phyloP scores from a whole-genome alignment of 345 rosid species.

The Citrus hindsii region DNA sequence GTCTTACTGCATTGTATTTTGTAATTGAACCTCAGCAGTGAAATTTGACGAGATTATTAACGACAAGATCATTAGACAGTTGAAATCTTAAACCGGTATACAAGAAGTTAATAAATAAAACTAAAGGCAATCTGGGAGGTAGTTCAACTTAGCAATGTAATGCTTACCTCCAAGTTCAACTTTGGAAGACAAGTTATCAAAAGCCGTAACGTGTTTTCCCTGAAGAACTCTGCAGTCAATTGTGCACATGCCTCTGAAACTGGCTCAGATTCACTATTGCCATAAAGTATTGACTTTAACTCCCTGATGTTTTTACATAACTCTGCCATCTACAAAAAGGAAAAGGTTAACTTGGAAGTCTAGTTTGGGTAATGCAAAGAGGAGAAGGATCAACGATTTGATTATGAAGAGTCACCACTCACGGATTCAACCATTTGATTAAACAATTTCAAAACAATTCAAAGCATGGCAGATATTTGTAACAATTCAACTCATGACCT shows the following conservation, averaged over 20 bases:
- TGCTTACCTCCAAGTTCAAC: slow-evolving; percentile 78
- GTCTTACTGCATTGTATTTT: not conserved
- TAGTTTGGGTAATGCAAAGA: not conserved
- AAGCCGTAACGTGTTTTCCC: slow-evolving; percentile 71
- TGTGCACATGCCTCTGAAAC: slow-evolving; percentile 88
- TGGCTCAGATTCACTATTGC: slow-evolving; percentile 96
- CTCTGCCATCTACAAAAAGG: slow-evolving; percentile 66
- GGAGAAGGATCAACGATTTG: not conserved
- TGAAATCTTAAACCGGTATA: not conserved
- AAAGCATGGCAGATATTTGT: not conserved
- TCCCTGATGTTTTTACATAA: slow-evolving; percentile 74
- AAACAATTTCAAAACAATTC: not conserved
- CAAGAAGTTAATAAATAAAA: not conserved
- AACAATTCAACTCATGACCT: not conserved
- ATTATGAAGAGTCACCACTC: not conserved
- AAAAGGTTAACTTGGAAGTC: not conserved
- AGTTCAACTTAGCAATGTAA: not conserved
- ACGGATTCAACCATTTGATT: not conserved
- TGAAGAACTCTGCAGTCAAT: slow-evolving; percentile 92
- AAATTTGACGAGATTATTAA: not conserved
- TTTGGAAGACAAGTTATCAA: slow-evolving; percentile 77
- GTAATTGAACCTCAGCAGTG: not conserved
- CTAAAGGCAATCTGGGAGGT: not conserved
- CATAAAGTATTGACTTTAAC: slow-evolving; percentile 83
- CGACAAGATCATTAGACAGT: not conserved